A percentile compares a stretch with the other conserved stretches of the same genome.
phyloP scores from a whole-genome alignment of 257 asterid genomes.

The Perilla frutescens region DNA sequence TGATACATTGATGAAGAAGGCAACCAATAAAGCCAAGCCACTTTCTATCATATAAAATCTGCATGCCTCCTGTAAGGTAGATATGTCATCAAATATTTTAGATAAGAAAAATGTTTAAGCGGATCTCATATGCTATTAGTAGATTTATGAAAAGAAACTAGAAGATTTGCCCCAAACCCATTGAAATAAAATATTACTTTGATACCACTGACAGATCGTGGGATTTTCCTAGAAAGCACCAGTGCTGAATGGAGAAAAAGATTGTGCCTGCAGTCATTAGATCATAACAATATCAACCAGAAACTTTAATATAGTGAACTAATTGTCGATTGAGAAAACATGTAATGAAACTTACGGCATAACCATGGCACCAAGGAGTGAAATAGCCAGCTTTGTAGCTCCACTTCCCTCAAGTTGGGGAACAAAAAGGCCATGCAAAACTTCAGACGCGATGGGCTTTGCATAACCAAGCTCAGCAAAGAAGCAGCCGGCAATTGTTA shows the following conservation, averaged over 20 bases:
- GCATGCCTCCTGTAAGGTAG: constrained; percentile 82
- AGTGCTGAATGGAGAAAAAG: constrained; percentile 97
- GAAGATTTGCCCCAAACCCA: not conserved
- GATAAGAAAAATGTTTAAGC: not conserved
- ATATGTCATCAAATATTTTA: constrained; percentile 17
- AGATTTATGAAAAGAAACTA: constrained; percentile 16
- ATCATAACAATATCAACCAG: constrained; percentile 10
- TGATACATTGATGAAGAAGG: constrained; percentile 89
- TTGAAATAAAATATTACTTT: constrained; percentile 53
- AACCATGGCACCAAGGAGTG: constrained; percentile 97
- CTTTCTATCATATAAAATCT: constrained; percentile 86
- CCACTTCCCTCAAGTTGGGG: constrained; percentile 90
- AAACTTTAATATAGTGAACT: not conserved
- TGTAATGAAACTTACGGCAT: constrained; percentile 79
- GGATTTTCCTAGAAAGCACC: constrained; percentile 94
- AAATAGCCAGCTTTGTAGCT: constrained; percentile 88
- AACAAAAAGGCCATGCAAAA: constrained; percentile 79
- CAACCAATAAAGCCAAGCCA: constrained; percentile 81
- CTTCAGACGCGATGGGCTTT: constrained; percentile 73
- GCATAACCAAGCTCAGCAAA: constrained; percentile 86
- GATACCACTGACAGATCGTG: constrained; percentile 78
- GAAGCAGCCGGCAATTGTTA: constrained; percentile 82
- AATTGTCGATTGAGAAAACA: not conserved
- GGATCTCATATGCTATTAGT: not conserved
- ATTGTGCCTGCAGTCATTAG: constrained; percentile 72